Evolutionary conservation across 2,329 filamentous ascomycete genomes (phyloP).

Genomic region (Periconia macrospinosa): DNA sequence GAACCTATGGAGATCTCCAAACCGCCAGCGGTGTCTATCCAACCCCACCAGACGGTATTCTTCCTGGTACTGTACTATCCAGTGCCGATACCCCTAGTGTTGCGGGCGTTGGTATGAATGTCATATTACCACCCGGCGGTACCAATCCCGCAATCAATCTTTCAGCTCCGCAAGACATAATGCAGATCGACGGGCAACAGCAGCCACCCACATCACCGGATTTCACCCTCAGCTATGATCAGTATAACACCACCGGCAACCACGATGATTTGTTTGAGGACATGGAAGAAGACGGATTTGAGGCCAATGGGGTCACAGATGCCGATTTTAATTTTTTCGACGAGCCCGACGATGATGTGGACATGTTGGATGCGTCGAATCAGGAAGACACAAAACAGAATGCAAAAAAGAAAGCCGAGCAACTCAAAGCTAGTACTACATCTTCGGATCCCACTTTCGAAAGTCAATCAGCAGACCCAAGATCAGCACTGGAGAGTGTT

Average conservation of each 20-base stretch:
- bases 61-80: slow-evolving; percentile 31
- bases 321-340: slow-evolving; percentile 86
- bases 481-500: slow-evolving; percentile 33
- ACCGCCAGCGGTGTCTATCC: slow-evolving; percentile 43
- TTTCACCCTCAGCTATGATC: slow-evolving; percentile 21
- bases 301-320: slow-evolving; percentile 75
- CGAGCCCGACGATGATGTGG: slow-evolving; percentile 52
- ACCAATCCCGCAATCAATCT: slow-evolving; percentile 37
- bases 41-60: slow-evolving; percentile 43
- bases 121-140: slow-evolving; percentile 31
- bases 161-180: slow-evolving; percentile 29
- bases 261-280: slow-evolving; percentile 68
- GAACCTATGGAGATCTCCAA: slow-evolving; percentile 41
- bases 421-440: slow-evolving; percentile 4
- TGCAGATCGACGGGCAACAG: slow-evolving; percentile 17
- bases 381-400: slow-evolving; percentile 16
- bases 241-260: slow-evolving; percentile 22
- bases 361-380: slow-evolving; percentile 34
- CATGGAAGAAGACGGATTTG: slow-evolving; percentile 70
- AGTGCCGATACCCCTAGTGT: slow-evolving; percentile 32
- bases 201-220: slow-evolving; percentile 27
- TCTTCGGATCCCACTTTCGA: slow-evolving; percentile 10
- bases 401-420: slow-evolving; percentile 3
- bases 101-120: slow-evolving; percentile 25
- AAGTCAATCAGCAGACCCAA: slow-evolving; percentile 29